Evolutionary conservation across 129 eudicot genomes (phyloP), one percentile per base, ranked within the genome.

Genomic region (Lactuca sativa): DNA sequence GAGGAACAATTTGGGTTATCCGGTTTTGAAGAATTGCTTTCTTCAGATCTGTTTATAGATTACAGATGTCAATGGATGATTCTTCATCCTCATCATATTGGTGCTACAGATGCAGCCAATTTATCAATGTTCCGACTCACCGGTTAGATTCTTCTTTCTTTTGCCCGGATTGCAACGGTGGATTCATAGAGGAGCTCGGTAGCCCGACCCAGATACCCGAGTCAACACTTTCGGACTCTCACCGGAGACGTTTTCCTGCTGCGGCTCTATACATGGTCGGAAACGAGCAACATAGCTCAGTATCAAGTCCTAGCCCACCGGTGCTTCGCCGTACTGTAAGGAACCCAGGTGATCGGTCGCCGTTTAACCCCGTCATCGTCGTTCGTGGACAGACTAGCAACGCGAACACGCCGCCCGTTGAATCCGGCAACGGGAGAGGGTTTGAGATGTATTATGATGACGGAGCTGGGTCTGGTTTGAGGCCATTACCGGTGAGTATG

Each of bases 381-480:
- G 82, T 92, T 10, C 89, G 92, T 4, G 95, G 96, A 12, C 83
- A 82, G 16, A 4, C 63, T 12, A 74, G 64, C 36, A 84, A 54
- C 3, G 82, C 69, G 3, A 83, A 41, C 17, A 57, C 73, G 21
- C 60, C 74, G 66, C 12, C 32, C 40, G 66, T 59, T 40, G 75
- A 47, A 44, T 37, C 70, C 18, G 74, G 74, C 59, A 74, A 67
- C 9, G 70, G 74, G 0, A 67, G 66, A 9, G 87, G 90, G 10
- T 95, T 83, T 57, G 99, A 95, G 81, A 34, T 95, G 81, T 90
- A 81, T 67, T 87, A 95, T 33, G 99, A 95, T 21, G 97, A 90
- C 44, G 93, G 97, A 12, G 75, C 85, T 2, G 97, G 97, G 56
- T 81, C 97, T 58, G 99, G 97, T 18, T 64, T 93, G 56, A 65